Base-by-base conservation (phyloP, 805 yeast genomes). In the Cyberlindnera xishuangbannaensis region DNA sequence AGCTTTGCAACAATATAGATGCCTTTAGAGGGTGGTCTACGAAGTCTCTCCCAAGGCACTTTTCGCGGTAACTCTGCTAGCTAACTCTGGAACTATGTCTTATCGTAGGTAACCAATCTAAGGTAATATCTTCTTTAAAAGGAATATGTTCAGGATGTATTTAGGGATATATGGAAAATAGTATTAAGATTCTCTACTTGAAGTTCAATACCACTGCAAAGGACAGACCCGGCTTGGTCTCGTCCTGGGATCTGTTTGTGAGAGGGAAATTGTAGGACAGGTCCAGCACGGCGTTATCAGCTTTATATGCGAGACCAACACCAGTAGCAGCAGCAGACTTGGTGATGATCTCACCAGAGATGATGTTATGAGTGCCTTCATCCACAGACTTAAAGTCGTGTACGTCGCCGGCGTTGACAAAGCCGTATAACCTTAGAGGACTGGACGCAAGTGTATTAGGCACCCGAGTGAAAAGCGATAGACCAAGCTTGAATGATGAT, bases 401-500 rank as follows among this genome's bases (percentile, higher is more conserved):
- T 18, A 69, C 67, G 34, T 72, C 70, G 14, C 90, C 94, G 15
- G 73, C 67, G 45, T 72, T 65, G 25, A 73, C 52, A 34, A 78
- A 77, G n/a, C 65, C 58, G 48, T 80, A 84, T n/a, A 81, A 47
- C 40, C 77, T 66, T 20, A 78, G 48, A n/a, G 79, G 78, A 8
- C 68, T 61, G 3, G 52, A 44, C 2, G 54, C 44, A n/a, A 47
- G 44, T 14, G 64, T 53, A 47, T 69, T 58, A 16, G 87, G 83
- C 7, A 83, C 41, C 34, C 71, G 71, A 16, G 78, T 56, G 43
- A 69, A 71, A 6, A 80, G 28, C 6, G 74, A 63, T 6, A 68
- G 45, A 4, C 78, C 76, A 3, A 67, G 41, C 33, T 76, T 75
- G 48, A 64, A 66, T 43, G 61, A 66, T 3, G 64, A 55, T 15